Evolutionary conservation across 2,329 filamentous ascomycete species (phyloP).

Genomic region (Hortaea werneckii): DNA sequence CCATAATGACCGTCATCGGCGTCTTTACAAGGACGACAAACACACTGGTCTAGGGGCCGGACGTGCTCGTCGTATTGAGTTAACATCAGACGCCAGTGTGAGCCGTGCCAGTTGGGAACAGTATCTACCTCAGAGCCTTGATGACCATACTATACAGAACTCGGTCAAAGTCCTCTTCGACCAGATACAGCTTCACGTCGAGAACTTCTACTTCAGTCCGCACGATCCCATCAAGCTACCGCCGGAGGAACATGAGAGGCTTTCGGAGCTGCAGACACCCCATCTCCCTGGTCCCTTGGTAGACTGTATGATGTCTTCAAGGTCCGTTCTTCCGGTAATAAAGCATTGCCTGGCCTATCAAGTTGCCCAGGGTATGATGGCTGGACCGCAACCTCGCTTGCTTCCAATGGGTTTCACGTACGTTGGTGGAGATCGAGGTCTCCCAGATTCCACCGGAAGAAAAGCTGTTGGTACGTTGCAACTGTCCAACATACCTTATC

Average conservation of each 20-base stretch:
- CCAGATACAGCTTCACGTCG: slow-evolving; percentile 25
- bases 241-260: neutral
- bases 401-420: neutral
- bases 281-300: neutral
- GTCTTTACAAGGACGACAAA: neutral
- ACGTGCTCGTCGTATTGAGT: too few relatives aligned
- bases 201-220: slow-evolving; percentile 33
- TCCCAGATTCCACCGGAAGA: neutral
- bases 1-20: too few relatives aligned
- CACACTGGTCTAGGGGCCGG: too few relatives aligned
- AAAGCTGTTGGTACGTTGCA: neutral
- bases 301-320: neutral
- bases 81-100: neutral
- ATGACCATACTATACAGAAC: slow-evolving; percentile 19
- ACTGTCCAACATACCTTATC: too few relatives aligned
- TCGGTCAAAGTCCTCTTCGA: slow-evolving; percentile 24
- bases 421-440: neutral
- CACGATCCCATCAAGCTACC: too few relatives aligned
- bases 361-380: neutral
- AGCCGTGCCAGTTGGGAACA: slow-evolving; percentile 3
- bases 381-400: neutral
- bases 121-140: slow-evolving; percentile 22
- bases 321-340: neutral
- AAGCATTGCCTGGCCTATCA: neutral
- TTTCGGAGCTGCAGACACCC: neutral